phyloP scores from a whole-genome alignment of 2,329 filamentous ascomycete species.

The Tolypocladium capitatum region DNA sequence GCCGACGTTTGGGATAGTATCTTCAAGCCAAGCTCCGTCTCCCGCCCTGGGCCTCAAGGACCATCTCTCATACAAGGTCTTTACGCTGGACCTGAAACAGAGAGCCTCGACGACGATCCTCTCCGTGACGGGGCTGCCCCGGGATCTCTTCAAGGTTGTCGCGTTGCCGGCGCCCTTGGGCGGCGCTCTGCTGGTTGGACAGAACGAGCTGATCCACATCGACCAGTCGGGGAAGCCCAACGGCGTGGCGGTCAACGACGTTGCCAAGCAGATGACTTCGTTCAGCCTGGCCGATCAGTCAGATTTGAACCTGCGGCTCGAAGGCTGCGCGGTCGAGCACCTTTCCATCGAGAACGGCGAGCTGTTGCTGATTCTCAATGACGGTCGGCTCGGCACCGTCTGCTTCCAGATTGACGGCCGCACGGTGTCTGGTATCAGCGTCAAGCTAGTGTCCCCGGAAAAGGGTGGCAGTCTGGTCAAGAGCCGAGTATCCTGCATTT shows the following conservation, averaged over 20 bases:
- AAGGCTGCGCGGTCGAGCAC: slow-evolving; percentile 66
- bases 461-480: slow-evolving; percentile 50
- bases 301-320: slow-evolving; percentile 63
- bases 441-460: slow-evolving; percentile 51
- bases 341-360: slow-evolving; percentile 68
- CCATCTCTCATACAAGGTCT: slow-evolving; percentile 80
- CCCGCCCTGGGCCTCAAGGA: slow-evolving; percentile 72
- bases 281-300: slow-evolving; percentile 83
- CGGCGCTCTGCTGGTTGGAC: slow-evolving; percentile 73
- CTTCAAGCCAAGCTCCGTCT: slow-evolving; percentile 62
- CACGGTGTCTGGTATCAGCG: slow-evolving; percentile 74
- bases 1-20: slow-evolving; percentile 90
- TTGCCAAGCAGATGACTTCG: slow-evolving; percentile 67
- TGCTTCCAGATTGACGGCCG: slow-evolving; percentile 81
- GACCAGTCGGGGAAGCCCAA: slow-evolving; percentile 92
- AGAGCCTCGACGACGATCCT: slow-evolving; percentile 85
- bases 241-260: slow-evolving; percentile 83
- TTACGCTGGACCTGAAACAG: slow-evolving; percentile 87
- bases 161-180: slow-evolving; percentile 77
- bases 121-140: slow-evolving; percentile 72
- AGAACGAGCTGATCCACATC: slow-evolving; percentile 86
- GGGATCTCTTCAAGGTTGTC: slow-evolving; percentile 72
- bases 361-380: slow-evolving; percentile 66
- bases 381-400: slow-evolving; percentile 62
- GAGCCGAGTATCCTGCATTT: slow-evolving; percentile 54